Conservation (phyloP, 2,329 filamentous ascomycete species). For the Alternaria brassicicola region DNA sequence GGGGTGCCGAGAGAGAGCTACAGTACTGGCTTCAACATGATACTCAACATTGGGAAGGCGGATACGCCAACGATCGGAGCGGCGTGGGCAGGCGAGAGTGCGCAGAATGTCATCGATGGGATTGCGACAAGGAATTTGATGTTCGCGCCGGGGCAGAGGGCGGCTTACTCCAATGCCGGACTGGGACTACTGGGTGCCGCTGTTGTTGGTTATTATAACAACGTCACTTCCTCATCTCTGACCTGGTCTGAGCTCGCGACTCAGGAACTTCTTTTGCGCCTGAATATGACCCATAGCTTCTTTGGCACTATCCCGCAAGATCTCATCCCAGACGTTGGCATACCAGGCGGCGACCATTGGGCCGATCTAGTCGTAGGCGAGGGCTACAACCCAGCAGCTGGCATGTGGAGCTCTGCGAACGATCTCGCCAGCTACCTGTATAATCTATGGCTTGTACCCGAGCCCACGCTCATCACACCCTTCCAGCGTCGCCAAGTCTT, state of each 20-base stretch:
- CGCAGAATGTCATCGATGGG: constrained; percentile 26
- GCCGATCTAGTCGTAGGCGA: constrained; percentile 34
- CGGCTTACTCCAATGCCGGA: constrained; percentile 41
- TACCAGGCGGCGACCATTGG: constrained; percentile 38
- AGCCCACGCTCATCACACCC: constrained; percentile 31
- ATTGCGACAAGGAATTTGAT: constrained; percentile 30
- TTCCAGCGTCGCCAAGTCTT: constrained; percentile 33
- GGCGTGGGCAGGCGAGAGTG: constrained; percentile 29
- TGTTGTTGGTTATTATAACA: constrained; percentile 34
- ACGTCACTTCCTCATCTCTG: constrained; percentile 17
- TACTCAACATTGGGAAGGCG: constrained; percentile 30
- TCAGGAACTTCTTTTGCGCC: constrained; percentile 26
- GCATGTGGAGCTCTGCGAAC: constrained; percentile 42
- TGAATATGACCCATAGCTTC: constrained; percentile 39
- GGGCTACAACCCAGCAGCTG: constrained; percentile 41
- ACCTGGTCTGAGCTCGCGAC: constrained; percentile 32
- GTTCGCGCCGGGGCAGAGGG: constrained; percentile 39
- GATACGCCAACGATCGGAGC: constrained; percentile 34
- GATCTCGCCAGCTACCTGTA: constrained; percentile 37
- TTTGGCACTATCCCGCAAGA: constrained; percentile 29
- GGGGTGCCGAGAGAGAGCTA: constrained; percentile 40
- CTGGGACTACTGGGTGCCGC: constrained; percentile 36
- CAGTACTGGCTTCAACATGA: constrained; percentile 38
- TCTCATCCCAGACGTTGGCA: constrained; percentile 23
- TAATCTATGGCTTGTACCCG: constrained; percentile 31